These are phyloP conservation scores for Arachnopeziza araneosa DNA, from an alignment of 2,329 filamentous ascomycete species.

Conservation along the genomic window DNA sequence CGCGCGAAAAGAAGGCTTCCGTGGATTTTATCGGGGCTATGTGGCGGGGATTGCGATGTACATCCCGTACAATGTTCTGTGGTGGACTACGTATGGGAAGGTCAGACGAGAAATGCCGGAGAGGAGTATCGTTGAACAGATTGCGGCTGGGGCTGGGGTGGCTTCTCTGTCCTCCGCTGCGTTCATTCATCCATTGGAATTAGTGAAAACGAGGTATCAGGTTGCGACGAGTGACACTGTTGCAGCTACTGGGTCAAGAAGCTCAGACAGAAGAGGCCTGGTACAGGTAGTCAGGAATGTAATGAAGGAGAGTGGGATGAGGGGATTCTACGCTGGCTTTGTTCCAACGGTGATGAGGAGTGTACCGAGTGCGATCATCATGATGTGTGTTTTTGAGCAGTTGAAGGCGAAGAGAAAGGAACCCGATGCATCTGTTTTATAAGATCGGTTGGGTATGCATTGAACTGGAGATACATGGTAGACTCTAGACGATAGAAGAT, in stretches of 20 bases:
- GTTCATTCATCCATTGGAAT: slow-evolving; percentile 18
- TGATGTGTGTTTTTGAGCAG: slow-evolving; percentile 21
- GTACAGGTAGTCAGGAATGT: slow-evolving; percentile 18
- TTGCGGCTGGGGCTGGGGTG: slow-evolving; percentile 10
- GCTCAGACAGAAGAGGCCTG: slow-evolving; percentile 13
- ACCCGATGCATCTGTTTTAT: slow-evolving; percentile 1
- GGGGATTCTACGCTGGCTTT: slow-evolving; percentile 18
- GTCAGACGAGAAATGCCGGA: slow-evolving; percentile 13
- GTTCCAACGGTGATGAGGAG: slow-evolving; percentile 15
- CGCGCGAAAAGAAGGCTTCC: slow-evolving; percentile 14
- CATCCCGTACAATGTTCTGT: slow-evolving; percentile 18
- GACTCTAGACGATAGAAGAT: too few species aligned
- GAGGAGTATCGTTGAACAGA: slow-evolving; percentile 4
- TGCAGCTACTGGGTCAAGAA: slow-evolving; percentile 9
- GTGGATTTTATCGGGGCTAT: slow-evolving; percentile 19
- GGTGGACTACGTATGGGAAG: slow-evolving; percentile 20
- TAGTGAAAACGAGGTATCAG: slow-evolving; percentile 21
- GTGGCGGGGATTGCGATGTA: slow-evolving; percentile 17
- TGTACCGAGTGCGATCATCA: slow-evolving; percentile 20
- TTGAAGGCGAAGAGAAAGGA: slow-evolving; percentile 16
- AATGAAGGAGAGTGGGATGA: slow-evolving; percentile 14
- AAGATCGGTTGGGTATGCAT: background rate
- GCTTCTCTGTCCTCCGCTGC: slow-evolving; percentile 11
- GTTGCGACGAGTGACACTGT: slow-evolving; percentile 20
- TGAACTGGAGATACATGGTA: too few species aligned